Evolutionary conservation across 2,329 filamentous ascomycete genomes (phyloP), one percentile per base, ranked within the genome.

Genomic region (Dactylellina sp.): DNA sequence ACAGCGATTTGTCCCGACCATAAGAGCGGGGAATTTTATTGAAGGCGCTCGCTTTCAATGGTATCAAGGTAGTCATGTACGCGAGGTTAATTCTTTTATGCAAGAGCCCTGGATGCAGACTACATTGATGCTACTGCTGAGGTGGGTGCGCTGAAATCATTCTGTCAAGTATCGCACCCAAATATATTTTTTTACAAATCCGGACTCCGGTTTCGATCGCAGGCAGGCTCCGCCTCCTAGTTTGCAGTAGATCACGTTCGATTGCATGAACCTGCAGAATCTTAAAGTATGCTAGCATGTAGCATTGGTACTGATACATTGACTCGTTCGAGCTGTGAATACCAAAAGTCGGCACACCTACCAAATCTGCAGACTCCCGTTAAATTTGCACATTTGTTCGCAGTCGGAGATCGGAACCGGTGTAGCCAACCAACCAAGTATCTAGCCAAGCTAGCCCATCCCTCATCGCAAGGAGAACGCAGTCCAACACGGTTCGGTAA

Each of bases 361-460:
- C 28, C 4, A 32, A 9, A 5, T 40, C 37, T 40, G 37, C 37
- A 16, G 3, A 6, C 6, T 40, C 12, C 37, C 20, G 20, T 49
- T 28, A 49, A 20, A 47, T 47, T 47, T 47, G 42, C 42, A 20
- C 16, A 18, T n/a, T n/a, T n/a, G 14, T n/a, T 32, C 47, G 52
- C 50, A 65, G 37, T 68, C 63, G 53, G 63, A 22, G 2, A 37
- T 49, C 57, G 25, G 7, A 6, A 12, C 35, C 44, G 52, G 63
- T 60, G 63, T 68, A 60, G 60, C 53, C 39, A 39, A 59, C 46
- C 32, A 28, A 50, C 42, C 52, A 37, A 35, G n/a, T n/a, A n/a
- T n/a, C 49, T n/a, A 16, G 14, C 46, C 59, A 18, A n/a, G 20
- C 24, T 11, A 12, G 7, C 32, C 24, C 53, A 68, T 42, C 5